phyloP scores from a whole-genome alignment of 352 stramenopile species.

The Hyaloperonospora arabidopsidis region DNA sequence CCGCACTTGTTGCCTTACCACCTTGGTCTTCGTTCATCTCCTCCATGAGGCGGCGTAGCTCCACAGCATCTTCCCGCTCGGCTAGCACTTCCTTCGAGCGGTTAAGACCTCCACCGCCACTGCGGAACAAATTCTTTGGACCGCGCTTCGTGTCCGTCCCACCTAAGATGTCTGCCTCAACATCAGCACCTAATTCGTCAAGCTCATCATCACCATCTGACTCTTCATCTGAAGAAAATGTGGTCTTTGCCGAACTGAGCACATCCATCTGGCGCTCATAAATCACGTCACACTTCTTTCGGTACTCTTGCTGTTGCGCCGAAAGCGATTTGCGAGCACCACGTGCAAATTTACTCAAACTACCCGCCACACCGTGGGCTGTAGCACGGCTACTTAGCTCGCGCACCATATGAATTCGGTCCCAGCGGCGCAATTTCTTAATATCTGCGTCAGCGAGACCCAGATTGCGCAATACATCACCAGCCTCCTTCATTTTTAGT shows the following conservation, averaged over 20 bases:
- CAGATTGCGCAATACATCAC: constrained; percentile 71
- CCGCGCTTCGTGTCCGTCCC: constrained; percentile 58
- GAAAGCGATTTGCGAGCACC: constrained; percentile 72
- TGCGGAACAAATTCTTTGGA: constrained; percentile 68
- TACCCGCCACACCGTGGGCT: constrained; percentile 58
- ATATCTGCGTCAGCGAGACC: constrained; percentile 74
- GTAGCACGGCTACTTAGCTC: constrained; percentile 69
- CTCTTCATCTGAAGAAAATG: constrained; percentile 73
- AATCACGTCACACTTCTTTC: constrained; percentile 77
- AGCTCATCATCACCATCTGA: constrained; percentile 61
- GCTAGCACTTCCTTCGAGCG: constrained; percentile 62
- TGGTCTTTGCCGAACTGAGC: constrained; percentile 43
- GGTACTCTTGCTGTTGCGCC: constrained; percentile 79
- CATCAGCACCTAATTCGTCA: constrained; percentile 65
- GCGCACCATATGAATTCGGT: constrained; percentile 77
- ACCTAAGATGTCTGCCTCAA: constrained; percentile 67
- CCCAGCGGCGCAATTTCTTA: constrained; percentile 74
- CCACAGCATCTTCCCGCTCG: constrained; percentile 73
- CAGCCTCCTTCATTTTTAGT: constrained; percentile 82
- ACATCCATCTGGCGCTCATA: constrained; percentile 83
- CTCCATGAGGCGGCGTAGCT: constrained; percentile 67
- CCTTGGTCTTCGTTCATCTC: constrained; percentile 74
- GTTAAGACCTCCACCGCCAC: constrained; percentile 66
- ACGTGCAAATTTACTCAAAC: constrained; percentile 75
- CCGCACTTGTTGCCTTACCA: constrained; percentile 27